phyloP scores from a whole-genome alignment of 495 filamentous ascomycete species.

The Talaromyces proteolyticus region DNA sequence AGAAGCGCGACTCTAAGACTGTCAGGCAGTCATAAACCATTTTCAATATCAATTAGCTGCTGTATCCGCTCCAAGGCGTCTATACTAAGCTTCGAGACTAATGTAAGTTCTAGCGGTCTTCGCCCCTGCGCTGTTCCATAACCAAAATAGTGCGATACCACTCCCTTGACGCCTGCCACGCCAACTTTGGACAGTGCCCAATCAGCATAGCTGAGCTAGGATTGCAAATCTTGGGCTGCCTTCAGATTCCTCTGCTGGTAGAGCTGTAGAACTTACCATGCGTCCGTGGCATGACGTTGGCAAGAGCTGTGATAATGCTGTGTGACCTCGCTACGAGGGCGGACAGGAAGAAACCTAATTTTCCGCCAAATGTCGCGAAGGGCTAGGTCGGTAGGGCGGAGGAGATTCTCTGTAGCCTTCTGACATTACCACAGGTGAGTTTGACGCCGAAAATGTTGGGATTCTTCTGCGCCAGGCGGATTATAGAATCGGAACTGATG shows the following conservation, averaged over 20 bases:
- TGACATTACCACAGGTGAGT: conserved; percentile 76
- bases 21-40: too few relatives aligned
- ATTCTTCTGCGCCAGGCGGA: conserved; percentile 53
- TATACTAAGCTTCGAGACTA: neutral
- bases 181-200: conserved; percentile 71
- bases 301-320: conserved; percentile 67
- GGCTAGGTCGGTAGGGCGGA: conserved; percentile 22
- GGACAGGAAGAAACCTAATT: conserved; percentile 69
- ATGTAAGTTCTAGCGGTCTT: neutral
- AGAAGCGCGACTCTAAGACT: too few relatives aligned
- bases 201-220: conserved; percentile 40
- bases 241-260: neutral
- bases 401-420: conserved; percentile 66
- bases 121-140: conserved; percentile 40
- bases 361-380: conserved; percentile 66
- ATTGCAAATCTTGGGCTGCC: neutral
- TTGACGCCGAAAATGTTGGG: conserved; percentile 75
- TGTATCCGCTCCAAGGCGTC: neutral
- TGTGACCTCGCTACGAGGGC: conserved; percentile 63
- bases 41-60: neutral
- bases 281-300: conserved; percentile 64
- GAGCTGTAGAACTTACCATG: conserved; percentile 57
- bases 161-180: conserved; percentile 67
- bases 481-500: conserved; percentile 64
- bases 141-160: conserved; percentile 53